Conservation (phyloP, 1,284 basidiomycete species). For the Mycosarcoma maydis region DNA sequence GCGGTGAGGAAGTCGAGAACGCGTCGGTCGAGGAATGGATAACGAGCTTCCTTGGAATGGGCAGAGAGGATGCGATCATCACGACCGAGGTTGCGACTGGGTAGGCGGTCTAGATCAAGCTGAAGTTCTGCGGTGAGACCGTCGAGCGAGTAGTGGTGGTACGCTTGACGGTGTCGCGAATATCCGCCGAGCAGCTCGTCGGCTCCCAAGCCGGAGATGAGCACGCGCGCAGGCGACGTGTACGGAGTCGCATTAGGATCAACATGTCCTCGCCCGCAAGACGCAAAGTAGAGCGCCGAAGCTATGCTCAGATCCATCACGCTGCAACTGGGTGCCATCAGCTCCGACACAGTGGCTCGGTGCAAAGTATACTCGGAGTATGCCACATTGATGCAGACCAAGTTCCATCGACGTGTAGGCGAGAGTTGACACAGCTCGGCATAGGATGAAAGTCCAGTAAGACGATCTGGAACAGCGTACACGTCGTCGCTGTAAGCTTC, state of each 20-base stretch:
- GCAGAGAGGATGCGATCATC: conserved; percentile 91
- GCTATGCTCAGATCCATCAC: conserved; percentile 79
- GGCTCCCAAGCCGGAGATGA: conserved; percentile 91
- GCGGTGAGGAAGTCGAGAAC: conserved; percentile 70
- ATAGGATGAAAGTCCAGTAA: conserved; percentile 80
- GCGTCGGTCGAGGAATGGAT: conserved; percentile 54
- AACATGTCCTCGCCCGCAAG: conserved; percentile 71
- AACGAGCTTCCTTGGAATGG: conserved; percentile 81
- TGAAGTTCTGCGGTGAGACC: conserved; percentile 87
- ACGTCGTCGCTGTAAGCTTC: conserved; percentile 20
- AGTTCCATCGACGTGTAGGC: conserved; percentile 84
- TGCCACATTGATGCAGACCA: conserved; percentile 87
- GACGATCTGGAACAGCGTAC: conserved; percentile 82
- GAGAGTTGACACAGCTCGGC: conserved; percentile 79
- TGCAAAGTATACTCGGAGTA: conserved; percentile 73
- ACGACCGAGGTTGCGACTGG: conserved; percentile 86
- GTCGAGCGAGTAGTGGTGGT: conserved; percentile 51
- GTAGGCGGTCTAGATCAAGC: conserved; percentile 89
- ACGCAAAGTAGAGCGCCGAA: conserved; percentile 90
- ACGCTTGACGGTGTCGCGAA: conserved; percentile 84
- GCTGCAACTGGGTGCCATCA: conserved; percentile 51
- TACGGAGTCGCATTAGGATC: conserved; percentile 68
- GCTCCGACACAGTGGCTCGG: conserved; percentile 8
- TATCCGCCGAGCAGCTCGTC: conserved; percentile 97
- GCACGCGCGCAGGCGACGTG: conserved; percentile 79